Base-by-base conservation (phyloP, 2,329 filamentous ascomycete genomes). In the Colletotrichum ledebouriae region DNA sequence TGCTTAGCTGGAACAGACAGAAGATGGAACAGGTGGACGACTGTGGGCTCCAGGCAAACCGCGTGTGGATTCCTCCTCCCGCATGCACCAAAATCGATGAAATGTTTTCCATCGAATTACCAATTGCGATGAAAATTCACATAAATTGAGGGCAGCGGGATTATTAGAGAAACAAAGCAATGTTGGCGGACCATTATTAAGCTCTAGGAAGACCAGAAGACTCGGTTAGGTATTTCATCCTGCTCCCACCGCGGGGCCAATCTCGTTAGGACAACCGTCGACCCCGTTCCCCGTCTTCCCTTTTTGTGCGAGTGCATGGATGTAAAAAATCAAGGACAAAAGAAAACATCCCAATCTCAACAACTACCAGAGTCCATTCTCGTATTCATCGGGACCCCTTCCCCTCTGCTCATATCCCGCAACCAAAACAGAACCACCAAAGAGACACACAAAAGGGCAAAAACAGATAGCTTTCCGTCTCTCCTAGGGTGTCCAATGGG, bases 151-250 rank as follows among this genome's bases (percentile, higher is more conserved):
- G 5, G 29, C 29, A 7, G 6, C 29, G 7, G 29, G 29, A 29
- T 10, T 22, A 58, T 41, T 17, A 6, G 11, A 56, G n/a, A 29
- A 59, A 39, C 3, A 34, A 39, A 20, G 7, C 53, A 63, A 17
- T 59, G n/a, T 53, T 53, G 15, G 15, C 12, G 59, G n/a, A 25
- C 57, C 53, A 17, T 65, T 17, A 65, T 65, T 69, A 60, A 55
- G 49, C 49, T 65, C 56, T 69, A 60, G 49, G 49, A 39, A 60
- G 55, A 69, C 42, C 46, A 57, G 33, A 60, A 60, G 42, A 69
- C 34, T 66, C 49, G 33, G 61, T 66, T 66, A 65, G 66, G 49
- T 33, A 46, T 46, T 55, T 29, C 6, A 12, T 20, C 39, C 4
- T 58, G 42, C 55, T 69, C 66, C 56, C 56, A 65, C 59, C 60